Conservation (phyloP, 352 stramenopile species). For the Phytopythium boreale region DNA sequence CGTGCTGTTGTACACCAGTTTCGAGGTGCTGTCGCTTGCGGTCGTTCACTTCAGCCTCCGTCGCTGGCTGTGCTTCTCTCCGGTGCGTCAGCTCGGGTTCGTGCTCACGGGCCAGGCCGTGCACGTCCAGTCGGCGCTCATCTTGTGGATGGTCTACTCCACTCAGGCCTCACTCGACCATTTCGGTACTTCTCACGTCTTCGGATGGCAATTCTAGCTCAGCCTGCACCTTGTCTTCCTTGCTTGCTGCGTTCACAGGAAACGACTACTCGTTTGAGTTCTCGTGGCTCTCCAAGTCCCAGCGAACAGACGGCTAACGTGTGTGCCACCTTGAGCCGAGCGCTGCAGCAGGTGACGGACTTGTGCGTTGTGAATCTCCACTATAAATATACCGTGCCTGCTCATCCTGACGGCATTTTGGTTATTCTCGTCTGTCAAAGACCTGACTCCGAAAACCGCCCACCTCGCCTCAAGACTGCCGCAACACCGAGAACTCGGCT, state of each 20-base stretch:
- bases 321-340: no score
- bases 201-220: not conserved
- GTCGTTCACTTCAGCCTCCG: slow-evolving; percentile 7
- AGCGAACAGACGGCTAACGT: no score
- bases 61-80: slow-evolving; percentile 14
- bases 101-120: slow-evolving; percentile 23
- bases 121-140: slow-evolving; percentile 22
- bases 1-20: slow-evolving; percentile 14
- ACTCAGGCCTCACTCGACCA: slow-evolving; percentile 16
- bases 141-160: slow-evolving; percentile 27
- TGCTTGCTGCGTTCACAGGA: not conserved
- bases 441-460: no score
- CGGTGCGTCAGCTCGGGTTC: slow-evolving; percentile 22
- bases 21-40: slow-evolving; percentile 21
- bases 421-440: no score
- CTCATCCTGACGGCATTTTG: no score
- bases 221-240: not conserved
- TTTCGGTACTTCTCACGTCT: slow-evolving; percentile 9
- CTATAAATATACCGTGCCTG: no score
- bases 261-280: not conserved
- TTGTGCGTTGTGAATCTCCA: no score
- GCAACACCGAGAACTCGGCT: no score
- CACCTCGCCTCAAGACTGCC: no score
- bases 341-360: no score
- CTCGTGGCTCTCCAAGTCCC: not conserved